Evolutionary conservation across 148 eudicot species (phyloP).

Genomic region (Spergularia marina): DNA sequence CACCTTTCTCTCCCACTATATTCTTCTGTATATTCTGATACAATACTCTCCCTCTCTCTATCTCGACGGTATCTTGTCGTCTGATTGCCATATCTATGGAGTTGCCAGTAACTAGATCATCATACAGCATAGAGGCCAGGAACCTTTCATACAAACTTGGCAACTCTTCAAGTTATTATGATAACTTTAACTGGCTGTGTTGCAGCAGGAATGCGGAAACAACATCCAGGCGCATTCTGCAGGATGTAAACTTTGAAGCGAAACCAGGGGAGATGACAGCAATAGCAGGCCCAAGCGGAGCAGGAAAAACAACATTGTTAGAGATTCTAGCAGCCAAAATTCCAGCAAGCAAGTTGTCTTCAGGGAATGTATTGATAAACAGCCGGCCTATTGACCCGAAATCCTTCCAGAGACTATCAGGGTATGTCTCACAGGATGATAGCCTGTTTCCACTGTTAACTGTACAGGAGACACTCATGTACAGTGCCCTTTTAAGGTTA

Average conservation of each 20-base stretch:
- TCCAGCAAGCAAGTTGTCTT: constrained; percentile 28
- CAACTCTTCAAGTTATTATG: constrained; percentile 25
- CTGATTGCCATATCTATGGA: constrained; percentile 40
- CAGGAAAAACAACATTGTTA: constrained; percentile 82
- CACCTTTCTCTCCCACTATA: constrained; percentile 13
- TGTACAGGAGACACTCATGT: constrained; percentile 85
- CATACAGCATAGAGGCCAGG: constrained; percentile 53
- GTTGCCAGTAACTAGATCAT: constrained; percentile 43
- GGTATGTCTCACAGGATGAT: constrained; percentile 86
- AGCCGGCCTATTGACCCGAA: constrained; percentile 36
- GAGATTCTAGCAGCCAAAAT: constrained; percentile 71
- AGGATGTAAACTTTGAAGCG: constrained; percentile 71
- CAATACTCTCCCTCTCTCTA: constrained; percentile 1
- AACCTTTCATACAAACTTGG: constrained; percentile 41
- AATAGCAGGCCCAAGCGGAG: constrained; percentile 94
- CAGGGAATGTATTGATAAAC: constrained; percentile 66
- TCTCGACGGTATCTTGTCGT: background rate
- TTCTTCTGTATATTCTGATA: constrained; percentile 9
- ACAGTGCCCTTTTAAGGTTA: constrained; percentile 73
- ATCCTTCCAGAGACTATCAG: constrained; percentile 51
- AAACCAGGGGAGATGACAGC: constrained; percentile 81
- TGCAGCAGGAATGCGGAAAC: constrained; percentile 17
- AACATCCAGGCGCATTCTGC: constrained; percentile 43
- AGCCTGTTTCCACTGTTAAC: constrained; percentile 76
- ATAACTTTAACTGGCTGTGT: constrained; percentile 27